Evolutionary conservation across 441 rosid genomes (phyloP).

Genomic region (Syzygium malaccense): DNA sequence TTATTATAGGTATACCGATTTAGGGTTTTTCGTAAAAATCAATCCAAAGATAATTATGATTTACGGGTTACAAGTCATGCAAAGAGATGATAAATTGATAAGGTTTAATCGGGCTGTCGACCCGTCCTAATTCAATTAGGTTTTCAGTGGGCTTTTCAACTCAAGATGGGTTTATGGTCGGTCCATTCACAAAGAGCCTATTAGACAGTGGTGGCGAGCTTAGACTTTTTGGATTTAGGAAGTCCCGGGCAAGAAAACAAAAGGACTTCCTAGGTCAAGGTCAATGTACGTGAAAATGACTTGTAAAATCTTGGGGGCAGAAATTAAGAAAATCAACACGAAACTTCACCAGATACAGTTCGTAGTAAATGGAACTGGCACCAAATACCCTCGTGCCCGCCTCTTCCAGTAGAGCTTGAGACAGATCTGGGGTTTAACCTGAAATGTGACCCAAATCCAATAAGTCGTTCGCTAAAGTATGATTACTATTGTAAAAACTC

Average conservation of each 20-base stretch:
- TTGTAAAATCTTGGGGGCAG: background rate
- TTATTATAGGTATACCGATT: fast-evolving
- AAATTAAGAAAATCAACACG: background rate
- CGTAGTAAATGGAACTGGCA: background rate
- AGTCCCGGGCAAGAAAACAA: background rate
- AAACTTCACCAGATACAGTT: background rate
- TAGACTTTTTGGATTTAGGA: background rate
- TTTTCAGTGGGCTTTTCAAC: background rate
- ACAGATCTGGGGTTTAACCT: background rate
- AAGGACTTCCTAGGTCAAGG: background rate
- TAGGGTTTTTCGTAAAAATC: too few relatives aligned
- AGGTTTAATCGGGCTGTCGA: background rate
- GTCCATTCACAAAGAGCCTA: background rate
- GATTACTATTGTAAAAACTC: background rate
- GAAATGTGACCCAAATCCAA: background rate
- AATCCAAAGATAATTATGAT: background rate
- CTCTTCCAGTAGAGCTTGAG: background rate
- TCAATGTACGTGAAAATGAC: background rate
- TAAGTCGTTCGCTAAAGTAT: background rate
- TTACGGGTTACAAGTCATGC: background rate
- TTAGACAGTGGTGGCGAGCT: background rate
- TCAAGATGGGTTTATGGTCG: background rate
- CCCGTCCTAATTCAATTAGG: background rate
- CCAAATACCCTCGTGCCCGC: background rate
- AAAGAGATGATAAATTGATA: background rate